Conservation (phyloP, 2,329 filamentous ascomycete genomes). For the Botryotinia convoluta region DNA sequence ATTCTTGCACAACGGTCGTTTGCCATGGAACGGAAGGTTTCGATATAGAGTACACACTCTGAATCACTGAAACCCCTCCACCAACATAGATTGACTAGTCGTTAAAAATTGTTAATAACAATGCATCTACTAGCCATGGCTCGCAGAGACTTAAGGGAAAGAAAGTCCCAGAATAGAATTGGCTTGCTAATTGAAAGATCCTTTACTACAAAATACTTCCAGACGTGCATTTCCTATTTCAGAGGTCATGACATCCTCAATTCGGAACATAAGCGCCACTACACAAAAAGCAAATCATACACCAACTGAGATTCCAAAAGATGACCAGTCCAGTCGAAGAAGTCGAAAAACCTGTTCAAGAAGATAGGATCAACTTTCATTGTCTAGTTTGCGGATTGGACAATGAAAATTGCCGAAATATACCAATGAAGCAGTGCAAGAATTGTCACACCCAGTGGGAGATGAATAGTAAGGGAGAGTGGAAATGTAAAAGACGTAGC, state of each 20-base stretch:
- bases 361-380: background rate
- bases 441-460: background rate
- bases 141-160: background rate
- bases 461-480: background rate
- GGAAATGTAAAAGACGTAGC: background rate
- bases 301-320: background rate
- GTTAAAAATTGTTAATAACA: background rate
- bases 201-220: background rate
- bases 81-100: too few species aligned
- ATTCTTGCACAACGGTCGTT: background rate
- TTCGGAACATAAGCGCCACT: background rate
- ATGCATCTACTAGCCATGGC: background rate
- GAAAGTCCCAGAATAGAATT: accelerated
- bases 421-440: background rate
- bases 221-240: background rate
- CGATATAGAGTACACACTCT: too few species aligned
- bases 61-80: background rate
- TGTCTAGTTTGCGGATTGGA: background rate
- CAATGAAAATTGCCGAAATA: background rate
- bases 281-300: background rate
- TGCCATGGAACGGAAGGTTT: background rate
- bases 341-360: too few species aligned
- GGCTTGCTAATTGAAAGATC: accelerated
- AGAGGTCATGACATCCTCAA: background rate
- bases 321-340: background rate